phyloP scores from a whole-genome alignment of 2,329 filamentous ascomycete genomes.

The Dactylellina cionopaga region DNA sequence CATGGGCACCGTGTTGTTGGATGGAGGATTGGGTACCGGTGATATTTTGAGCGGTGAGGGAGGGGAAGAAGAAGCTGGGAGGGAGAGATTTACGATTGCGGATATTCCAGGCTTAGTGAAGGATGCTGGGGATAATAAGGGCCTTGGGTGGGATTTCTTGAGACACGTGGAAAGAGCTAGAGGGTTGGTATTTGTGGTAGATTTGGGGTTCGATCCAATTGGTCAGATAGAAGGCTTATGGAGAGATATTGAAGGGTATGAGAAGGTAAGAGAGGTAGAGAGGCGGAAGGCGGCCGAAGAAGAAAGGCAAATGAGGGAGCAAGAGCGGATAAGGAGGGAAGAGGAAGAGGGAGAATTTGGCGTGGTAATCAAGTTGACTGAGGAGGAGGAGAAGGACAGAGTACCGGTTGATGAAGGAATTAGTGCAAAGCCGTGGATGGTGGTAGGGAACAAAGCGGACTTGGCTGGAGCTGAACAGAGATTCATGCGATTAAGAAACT shows the following conservation, averaged over 20 bases:
- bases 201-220: slow-evolving; percentile 84
- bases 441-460: slow-evolving; percentile 93
- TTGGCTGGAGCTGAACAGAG: slow-evolving; percentile 80
- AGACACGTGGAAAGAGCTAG: slow-evolving; percentile 93
- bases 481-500: slow-evolving; percentile 74
- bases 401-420: slow-evolving; percentile 13
- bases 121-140: slow-evolving; percentile 89
- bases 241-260: slow-evolving; percentile 90
- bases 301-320: slow-evolving; percentile 36
- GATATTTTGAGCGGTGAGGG: slow-evolving; percentile 60
- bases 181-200: slow-evolving; percentile 91
- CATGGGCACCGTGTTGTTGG: slow-evolving; percentile 93
- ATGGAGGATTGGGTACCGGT: slow-evolving; percentile 64
- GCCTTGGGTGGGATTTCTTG: slow-evolving; percentile 88
- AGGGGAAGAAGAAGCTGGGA: slow-evolving; percentile 63
- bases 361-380: slow-evolving; percentile 16
- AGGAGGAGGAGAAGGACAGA: slow-evolving; percentile 23
- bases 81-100: slow-evolving; percentile 86
- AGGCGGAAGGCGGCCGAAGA: slow-evolving; percentile 55
- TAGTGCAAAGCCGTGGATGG: slow-evolving; percentile 95
- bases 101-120: slow-evolving; percentile 95
- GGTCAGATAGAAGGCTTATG: slow-evolving; percentile 81
- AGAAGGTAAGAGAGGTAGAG: slow-evolving; percentile 59
- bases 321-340: slow-evolving; percentile 29
- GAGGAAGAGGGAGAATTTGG: slow-evolving; percentile 24